phyloP scores from a whole-genome alignment of 306 rosid species.

The Dalbergia cochinchinensis region DNA sequence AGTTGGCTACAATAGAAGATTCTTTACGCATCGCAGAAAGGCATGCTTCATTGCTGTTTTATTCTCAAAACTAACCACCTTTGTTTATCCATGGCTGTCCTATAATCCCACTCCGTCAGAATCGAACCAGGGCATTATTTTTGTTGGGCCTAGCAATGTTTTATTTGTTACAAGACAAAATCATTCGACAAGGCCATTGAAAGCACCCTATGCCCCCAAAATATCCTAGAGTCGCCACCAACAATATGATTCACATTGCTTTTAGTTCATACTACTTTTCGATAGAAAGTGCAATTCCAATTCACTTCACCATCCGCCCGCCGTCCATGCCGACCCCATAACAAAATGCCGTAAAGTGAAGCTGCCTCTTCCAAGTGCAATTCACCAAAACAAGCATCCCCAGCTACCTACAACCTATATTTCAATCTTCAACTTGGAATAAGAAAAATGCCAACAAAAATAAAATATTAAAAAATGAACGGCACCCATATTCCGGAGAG shows the following conservation, averaged over 20 bases:
- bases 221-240: background rate
- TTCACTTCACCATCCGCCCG: background rate
- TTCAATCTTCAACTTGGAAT: background rate
- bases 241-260: background rate
- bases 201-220: background rate
- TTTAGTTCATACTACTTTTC: background rate
- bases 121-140: background rate
- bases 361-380: background rate
- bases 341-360: background rate
- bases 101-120: background rate
- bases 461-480: background rate
- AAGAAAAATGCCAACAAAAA: background rate
- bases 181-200: background rate
- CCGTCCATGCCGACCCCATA: conserved; percentile 9
- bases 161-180: background rate
- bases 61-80: conserved; percentile 7
- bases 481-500: conserved; percentile 3
- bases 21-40: conserved; percentile 7
- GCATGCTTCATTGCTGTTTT: background rate
- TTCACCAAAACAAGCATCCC: background rate
- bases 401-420: too few relatives aligned
- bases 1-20: background rate
- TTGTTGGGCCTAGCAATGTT: background rate
- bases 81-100: background rate
- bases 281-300: background rate